Conservation (phyloP, 2,329 filamentous ascomycete genomes). For the Alternaria arbusti region DNA sequence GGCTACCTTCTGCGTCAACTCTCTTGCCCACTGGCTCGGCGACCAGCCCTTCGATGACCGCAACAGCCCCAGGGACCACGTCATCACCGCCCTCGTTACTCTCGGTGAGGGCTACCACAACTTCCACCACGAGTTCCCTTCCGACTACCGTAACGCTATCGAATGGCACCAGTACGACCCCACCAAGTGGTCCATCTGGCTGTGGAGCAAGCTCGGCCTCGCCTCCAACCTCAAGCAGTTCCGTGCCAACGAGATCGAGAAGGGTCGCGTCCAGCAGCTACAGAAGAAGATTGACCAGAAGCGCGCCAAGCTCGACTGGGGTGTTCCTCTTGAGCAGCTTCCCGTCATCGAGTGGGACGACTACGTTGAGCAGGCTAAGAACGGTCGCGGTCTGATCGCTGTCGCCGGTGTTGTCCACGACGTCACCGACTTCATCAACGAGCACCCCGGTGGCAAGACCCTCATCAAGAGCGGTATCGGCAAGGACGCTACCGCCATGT, state of each 20-base stretch:
- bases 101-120: conserved; percentile 56
- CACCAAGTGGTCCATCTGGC: conserved; percentile 55
- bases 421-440: conserved; percentile 51
- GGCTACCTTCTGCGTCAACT: conserved; percentile 62
- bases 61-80: conserved; percentile 52
- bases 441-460: conserved; percentile 53
- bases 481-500: conserved; percentile 54
- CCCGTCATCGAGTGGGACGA: conserved; percentile 55
- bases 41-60: conserved; percentile 55
- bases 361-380: conserved; percentile 51
- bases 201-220: conserved; percentile 52
- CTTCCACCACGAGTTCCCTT: conserved; percentile 55
- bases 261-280: conserved; percentile 52
- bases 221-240: conserved; percentile 54
- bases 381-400: conserved; percentile 51
- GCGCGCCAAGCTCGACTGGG: conserved; percentile 52
- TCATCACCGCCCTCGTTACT: conserved; percentile 52
- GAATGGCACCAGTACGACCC: conserved; percentile 53
- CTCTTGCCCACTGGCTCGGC: conserved; percentile 60
- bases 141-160: conserved; percentile 54
- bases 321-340: conserved; percentile 52
- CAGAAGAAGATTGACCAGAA: conserved; percentile 56
- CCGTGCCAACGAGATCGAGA: conserved; percentile 54
- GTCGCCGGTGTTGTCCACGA: conserved; percentile 53
- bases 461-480: conserved; percentile 51